Conservation (phyloP, 257 asterid species). For the Primulina eburnea region DNA sequence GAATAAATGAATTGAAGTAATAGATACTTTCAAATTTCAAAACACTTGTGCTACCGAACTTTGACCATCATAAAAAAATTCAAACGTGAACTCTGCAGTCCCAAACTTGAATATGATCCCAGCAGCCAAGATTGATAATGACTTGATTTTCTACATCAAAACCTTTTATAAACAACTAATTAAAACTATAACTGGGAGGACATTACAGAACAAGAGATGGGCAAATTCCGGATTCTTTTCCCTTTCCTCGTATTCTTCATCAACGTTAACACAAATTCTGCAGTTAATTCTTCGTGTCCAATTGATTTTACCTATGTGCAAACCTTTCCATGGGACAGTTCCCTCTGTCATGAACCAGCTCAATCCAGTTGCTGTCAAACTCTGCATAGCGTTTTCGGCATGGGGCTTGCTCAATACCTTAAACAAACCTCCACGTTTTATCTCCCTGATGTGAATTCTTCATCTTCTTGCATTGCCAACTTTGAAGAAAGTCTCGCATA, state of each 20-base stretch:
- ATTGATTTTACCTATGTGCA: conserved; percentile 44
- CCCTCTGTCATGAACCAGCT: conserved; percentile 41
- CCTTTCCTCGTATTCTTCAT: conserved; percentile 14
- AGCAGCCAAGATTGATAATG: conserved; percentile 37
- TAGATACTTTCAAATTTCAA: neutral
- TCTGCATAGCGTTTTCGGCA: conserved; percentile 49
- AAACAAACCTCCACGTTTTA: conserved; percentile 42
- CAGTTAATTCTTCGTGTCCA: conserved; percentile 43
- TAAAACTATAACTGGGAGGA: neutral
- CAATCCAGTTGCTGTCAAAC: conserved; percentile 51
- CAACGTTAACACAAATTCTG: neutral
- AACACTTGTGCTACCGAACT: neutral
- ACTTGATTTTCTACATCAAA: conserved; percentile 18
- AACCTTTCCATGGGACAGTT: conserved; percentile 57
- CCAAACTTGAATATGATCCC: conserved; percentile 17
- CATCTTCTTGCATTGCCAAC: conserved; percentile 40
- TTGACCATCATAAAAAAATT: conserved; percentile 5
- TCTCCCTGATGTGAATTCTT: conserved; percentile 38
- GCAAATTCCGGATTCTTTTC: conserved; percentile 18
- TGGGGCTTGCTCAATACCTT: conserved; percentile 47
- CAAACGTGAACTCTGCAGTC: conserved; percentile 6
- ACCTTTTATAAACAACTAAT: conserved; percentile 6
- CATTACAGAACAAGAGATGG: conserved; percentile 17
- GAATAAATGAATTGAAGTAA: neutral
- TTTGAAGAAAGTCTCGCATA: conserved; percentile 29